These are phyloP conservation scores for Verticillium klebahnii DNA, from an alignment of 2,329 filamentous ascomycete genomes.

Conservation along the genomic window DNA sequence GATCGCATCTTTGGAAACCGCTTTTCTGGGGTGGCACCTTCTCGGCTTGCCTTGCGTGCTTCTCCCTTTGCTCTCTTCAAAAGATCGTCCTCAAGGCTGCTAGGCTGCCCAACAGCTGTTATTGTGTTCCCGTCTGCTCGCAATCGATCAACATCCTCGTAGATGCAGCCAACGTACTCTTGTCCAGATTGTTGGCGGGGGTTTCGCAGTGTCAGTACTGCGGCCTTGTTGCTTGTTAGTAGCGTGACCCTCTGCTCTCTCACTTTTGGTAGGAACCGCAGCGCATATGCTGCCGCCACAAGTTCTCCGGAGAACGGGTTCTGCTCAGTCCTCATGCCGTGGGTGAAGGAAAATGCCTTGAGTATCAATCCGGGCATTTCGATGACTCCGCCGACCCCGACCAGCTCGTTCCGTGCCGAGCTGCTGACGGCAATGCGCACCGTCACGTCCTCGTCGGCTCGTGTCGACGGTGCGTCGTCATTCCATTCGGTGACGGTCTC, in stretches of 20 bases:
- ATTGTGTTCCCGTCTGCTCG: neutral
- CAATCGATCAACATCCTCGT: constrained; percentile 10
- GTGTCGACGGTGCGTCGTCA: neutral
- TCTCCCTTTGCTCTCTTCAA: neutral
- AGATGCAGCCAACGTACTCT: constrained; percentile 14
- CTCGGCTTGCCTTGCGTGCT: neutral
- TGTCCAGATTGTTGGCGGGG: constrained; percentile 14
- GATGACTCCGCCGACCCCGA: constrained; percentile 12
- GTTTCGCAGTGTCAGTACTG: constrained; percentile 10
- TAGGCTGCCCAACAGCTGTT: neutral
- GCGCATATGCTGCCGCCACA: constrained; percentile 10
- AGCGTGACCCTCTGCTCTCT: constrained; percentile 6
- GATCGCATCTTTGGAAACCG: too few species aligned
- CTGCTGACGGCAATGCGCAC: constrained; percentile 11
- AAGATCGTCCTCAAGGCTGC: neutral
- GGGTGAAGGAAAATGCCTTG: constrained; percentile 13
- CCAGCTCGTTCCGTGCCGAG: constrained; percentile 11
- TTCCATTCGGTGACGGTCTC: constrained; percentile 4
- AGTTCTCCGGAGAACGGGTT: constrained; percentile 2
- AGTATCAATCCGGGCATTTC: constrained; percentile 3
- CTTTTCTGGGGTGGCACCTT: too few species aligned
- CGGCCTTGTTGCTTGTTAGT: constrained; percentile 13
- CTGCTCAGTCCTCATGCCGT: constrained; percentile 12
- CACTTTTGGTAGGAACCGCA: constrained; percentile 6
- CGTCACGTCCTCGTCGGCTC: neutral